phyloP scores from a whole-genome alignment of 2,329 filamentous ascomycete genomes.

The Periglandula ipomoeae region DNA sequence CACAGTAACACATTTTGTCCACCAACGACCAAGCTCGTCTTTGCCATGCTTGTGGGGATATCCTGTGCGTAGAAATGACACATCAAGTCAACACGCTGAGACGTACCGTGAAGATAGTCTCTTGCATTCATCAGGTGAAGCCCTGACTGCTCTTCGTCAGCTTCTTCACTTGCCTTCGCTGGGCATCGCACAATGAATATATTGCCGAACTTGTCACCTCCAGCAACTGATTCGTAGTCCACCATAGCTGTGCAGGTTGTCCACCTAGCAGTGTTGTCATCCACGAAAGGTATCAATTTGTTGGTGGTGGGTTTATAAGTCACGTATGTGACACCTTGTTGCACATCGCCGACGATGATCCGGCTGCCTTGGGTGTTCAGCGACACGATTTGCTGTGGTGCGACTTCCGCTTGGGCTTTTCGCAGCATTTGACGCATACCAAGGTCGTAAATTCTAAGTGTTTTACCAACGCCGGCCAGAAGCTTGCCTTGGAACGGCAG shows the following conservation, averaged over 20 bases:
- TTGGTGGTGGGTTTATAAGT: slow-evolving; percentile 92
- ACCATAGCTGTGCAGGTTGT: slow-evolving; percentile 88
- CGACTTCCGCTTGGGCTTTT: slow-evolving; percentile 76
- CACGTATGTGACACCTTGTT: slow-evolving; percentile 83
- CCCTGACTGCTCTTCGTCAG: slow-evolving; percentile 85
- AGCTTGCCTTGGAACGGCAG: slow-evolving; percentile 88
- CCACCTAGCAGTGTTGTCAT: slow-evolving; percentile 85
- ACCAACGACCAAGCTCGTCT: slow-evolving; percentile 81
- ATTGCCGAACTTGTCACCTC: slow-evolving; percentile 97
- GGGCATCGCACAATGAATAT: slow-evolving; percentile 87
- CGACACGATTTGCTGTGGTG: slow-evolving; percentile 75
- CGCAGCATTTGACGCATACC: slow-evolving; percentile 87
- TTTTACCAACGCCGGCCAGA: slow-evolving; percentile 73
- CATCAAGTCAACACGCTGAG: slow-evolving; percentile 76
- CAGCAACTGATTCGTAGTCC: slow-evolving; percentile 91
- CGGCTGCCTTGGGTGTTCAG: slow-evolving; percentile 85
- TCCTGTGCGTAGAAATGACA: slow-evolving; percentile 88
- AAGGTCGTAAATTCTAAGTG: slow-evolving; percentile 81
- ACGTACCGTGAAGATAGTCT: slow-evolving; percentile 80
- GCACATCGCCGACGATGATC: slow-evolving; percentile 85
- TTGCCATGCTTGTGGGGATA: slow-evolving; percentile 82
- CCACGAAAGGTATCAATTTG: slow-evolving; percentile 83
- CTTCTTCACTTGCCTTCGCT: slow-evolving; percentile 74
- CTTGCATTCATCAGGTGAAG: slow-evolving; percentile 86
- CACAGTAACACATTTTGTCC: slow-evolving; percentile 87